Base-by-base conservation (phyloP, 768 basidiomycete species). In the Termitomyces titanicus region DNA sequence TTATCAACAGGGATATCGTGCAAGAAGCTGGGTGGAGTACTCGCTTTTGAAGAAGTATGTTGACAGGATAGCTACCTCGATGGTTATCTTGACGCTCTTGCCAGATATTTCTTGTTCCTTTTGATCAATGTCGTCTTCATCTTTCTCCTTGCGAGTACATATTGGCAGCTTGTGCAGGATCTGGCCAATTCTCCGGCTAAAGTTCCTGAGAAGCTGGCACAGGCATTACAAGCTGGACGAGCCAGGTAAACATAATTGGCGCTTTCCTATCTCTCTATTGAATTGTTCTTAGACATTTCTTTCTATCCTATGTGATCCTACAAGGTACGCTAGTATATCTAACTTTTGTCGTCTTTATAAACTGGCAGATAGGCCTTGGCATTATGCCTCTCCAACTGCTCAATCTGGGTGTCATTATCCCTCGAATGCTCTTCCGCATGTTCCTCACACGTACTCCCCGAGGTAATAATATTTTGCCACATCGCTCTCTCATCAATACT, bases 351-450 rank as follows among this genome's bases (percentile, higher is more conserved):
- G 47, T 25, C 40, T 15, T 6, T 45, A 35, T 51, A 37, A 18
- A 48, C 35, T 31, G 22, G 48, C 24, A 48, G 17, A 18, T 51
- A 92, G 92, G 88, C 0, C 70, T 98, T 29, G 96, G 92, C 62
- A 85, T 98, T 64, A 96, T 98, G 90, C 97, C 97, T 3, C 73
- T 98, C 34, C 94, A 99, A 63, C 77, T 99, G 10, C 81, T 99
- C 22, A 98, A 98, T 65, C 74, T 97, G 9, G 95, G 94, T 7
- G 84, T 94, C 9, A 77, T 96, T 55, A 80, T 98, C 53, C 92
- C 94, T 2, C 82, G 91, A 4, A 68, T 87, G 33, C 75, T 95
- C 55, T 86, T 77, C 56, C 82, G 89, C 35, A 68, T 89, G 31
- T 88, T 97, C 62, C 77, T 84, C 60, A 94, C 94, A 2, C 80